phyloP scores from a whole-genome alignment of 306 rosid species.

The Mucuna pruriens region DNA sequence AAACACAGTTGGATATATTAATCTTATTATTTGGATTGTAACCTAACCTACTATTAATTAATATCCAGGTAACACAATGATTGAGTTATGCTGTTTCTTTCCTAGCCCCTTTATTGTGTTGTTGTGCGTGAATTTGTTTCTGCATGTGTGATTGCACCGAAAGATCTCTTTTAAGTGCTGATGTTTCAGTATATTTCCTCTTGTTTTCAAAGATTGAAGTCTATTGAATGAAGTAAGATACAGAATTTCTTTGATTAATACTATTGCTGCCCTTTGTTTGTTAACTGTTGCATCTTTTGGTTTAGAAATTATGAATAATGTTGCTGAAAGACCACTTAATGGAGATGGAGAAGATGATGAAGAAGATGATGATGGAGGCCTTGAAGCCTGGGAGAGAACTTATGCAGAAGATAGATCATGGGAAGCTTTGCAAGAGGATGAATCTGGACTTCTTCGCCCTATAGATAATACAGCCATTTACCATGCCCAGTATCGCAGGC shows the following conservation, averaged over 20 bases:
- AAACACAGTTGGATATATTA: too few relatives aligned
- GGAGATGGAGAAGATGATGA: constrained; percentile 77
- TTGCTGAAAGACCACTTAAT: constrained; percentile 56
- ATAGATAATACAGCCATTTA: constrained; percentile 71
- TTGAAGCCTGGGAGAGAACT: constrained; percentile 89
- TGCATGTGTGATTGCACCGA: constrained; percentile 5
- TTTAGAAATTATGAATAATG: constrained; percentile 66
- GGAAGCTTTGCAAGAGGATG: constrained; percentile 95
- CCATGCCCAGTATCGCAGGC: constrained; percentile 92
- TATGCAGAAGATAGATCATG: constrained; percentile 97
- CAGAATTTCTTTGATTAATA: neutral
- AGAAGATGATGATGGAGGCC: constrained; percentile 72
- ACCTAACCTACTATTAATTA: neutral
- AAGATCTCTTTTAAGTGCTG: neutral
- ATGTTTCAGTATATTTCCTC: neutral
- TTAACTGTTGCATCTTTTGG: constrained; percentile 28
- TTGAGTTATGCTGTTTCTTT: neutral
- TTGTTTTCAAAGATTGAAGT: neutral
- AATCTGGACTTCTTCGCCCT: constrained; percentile 96
- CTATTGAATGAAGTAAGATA: constrained; percentile 28
- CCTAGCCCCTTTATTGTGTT: neutral
- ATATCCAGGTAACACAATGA: neutral
- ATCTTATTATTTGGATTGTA: neutral
- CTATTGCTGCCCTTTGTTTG: constrained; percentile 23
- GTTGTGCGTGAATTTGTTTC: neutral